Percentiles rank a stretch among this genome's conserved stretches.
phyloP scores from a whole-genome alignment of 1,139 yeast species.

The Hemisphaericaspora lyxosophila region DNA sequence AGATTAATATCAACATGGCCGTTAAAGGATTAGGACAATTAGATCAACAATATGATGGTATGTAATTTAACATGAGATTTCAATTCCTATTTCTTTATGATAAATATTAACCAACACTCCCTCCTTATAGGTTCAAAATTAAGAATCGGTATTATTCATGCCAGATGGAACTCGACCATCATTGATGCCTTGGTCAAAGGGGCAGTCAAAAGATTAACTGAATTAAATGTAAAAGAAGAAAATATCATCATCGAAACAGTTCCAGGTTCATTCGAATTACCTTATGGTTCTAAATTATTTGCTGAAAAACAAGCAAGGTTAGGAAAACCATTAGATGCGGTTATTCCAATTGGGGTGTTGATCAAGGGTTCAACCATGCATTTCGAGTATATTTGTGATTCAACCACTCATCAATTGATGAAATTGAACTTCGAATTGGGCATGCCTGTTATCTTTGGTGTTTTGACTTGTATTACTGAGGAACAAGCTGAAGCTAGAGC shows the following conservation, averaged over 20 bases:
- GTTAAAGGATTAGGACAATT: conserved; percentile 75
- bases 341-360: conserved; percentile 90
- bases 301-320: conserved; percentile 44
- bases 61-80: too few relatives aligned
- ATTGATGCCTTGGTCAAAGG: conserved; percentile 82
- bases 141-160: conserved; percentile 84
- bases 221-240: conserved; percentile 69
- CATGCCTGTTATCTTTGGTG: conserved; percentile 88
- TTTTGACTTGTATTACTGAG: conserved; percentile 88
- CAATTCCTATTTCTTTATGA: too few relatives aligned
- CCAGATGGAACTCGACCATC: conserved; percentile 86
- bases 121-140: conserved; percentile 60
- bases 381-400: conserved; percentile 92
- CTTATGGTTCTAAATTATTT: conserved; percentile 68
- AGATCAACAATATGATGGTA: conserved; percentile 70
- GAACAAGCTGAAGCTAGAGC: conserved; percentile 94
- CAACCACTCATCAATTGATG: conserved; percentile 87
- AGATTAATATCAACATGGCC: conserved; percentile 49
- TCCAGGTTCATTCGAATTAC: conserved; percentile 94
- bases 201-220: conserved; percentile 57
- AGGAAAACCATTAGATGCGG: conserved; percentile 69
- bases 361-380: conserved; percentile 98
- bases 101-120: too few relatives aligned
- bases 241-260: conserved; percentile 81
- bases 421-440: conserved; percentile 66